Evolutionary conservation across 192 early-diverging fungal genomes (phyloP).

Genomic region (Kickxella alabastrina): DNA sequence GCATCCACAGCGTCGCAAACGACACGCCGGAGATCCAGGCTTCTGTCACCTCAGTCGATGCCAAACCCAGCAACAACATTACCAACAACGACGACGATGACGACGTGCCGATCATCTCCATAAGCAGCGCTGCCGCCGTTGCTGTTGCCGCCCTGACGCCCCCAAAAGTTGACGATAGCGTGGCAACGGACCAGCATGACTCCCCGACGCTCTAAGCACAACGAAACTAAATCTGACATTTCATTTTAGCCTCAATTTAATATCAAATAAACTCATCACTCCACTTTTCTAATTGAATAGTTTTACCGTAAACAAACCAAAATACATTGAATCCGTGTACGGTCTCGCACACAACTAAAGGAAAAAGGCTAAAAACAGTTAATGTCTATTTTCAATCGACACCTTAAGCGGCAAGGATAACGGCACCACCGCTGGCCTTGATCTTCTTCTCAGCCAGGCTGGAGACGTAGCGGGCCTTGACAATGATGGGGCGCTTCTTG

Average conservation of each 20-base stretch:
- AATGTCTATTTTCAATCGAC: conserved; percentile 2
- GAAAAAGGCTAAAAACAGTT: conserved; percentile 8
- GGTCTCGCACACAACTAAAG: background rate
- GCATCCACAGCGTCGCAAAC: background rate
- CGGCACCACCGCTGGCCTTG: conserved; percentile 89
- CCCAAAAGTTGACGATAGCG: background rate
- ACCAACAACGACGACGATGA: background rate
- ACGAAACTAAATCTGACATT: no score
- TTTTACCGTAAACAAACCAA: no score
- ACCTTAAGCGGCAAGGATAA: conserved; percentile 51
- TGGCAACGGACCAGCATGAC: no score
- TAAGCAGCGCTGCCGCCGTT: background rate
- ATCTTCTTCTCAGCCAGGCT: conserved; percentile 97
- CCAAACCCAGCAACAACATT: background rate
- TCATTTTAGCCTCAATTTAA: no score
- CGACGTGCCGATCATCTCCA: background rate
- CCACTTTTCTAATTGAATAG: no score
- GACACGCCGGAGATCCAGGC: no score
- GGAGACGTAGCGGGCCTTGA: conserved; percentile 91
- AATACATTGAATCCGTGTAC: no score
- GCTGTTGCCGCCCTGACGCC: background rate
- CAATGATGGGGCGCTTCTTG: conserved; percentile 79
- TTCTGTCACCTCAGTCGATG: background rate
- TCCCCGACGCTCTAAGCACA: no score
- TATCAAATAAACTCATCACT: no score